Conservation (phyloP, 2,329 filamentous ascomycete species). For the Arthrobotrys megalospora region DNA sequence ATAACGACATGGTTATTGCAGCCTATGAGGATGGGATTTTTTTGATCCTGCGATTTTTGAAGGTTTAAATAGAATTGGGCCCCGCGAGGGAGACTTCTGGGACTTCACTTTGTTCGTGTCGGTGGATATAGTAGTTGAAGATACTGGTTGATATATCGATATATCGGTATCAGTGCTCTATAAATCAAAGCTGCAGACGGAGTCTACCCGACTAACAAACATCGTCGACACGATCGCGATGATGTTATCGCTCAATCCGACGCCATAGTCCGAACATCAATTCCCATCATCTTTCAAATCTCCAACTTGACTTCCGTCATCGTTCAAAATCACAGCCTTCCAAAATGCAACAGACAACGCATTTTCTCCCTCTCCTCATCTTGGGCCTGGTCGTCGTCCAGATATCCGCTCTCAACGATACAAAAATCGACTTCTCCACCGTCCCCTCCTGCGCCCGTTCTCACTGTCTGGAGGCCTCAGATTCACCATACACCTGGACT, state of each 20-base stretch:
- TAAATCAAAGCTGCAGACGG: background rate
- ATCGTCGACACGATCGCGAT: background rate
- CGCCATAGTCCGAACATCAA: background rate
- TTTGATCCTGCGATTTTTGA: no score
- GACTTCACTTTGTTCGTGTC: no score
- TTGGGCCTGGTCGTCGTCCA: background rate
- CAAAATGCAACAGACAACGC: conserved; percentile 58
- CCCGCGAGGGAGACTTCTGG: no score
- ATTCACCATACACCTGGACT: conserved; percentile 31
- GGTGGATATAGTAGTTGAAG: no score
- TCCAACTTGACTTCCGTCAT: background rate
- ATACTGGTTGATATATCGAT: no score
- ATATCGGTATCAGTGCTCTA: background rate
- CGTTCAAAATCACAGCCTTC: background rate
- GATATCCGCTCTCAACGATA: conserved; percentile 11
- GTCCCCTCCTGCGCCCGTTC: conserved; percentile 19
- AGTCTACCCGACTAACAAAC: background rate
- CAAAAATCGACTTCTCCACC: conserved; percentile 41
- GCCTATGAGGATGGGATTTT: background rate
- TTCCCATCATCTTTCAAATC: background rate
- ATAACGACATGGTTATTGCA: background rate
- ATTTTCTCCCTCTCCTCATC: conserved; percentile 13
- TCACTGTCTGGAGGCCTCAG: conserved; percentile 10
- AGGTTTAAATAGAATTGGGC: no score
- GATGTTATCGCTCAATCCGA: background rate